Base-by-base conservation (phyloP, 1,139 yeast genomes). In the Groenewaldozyma sp. region DNA sequence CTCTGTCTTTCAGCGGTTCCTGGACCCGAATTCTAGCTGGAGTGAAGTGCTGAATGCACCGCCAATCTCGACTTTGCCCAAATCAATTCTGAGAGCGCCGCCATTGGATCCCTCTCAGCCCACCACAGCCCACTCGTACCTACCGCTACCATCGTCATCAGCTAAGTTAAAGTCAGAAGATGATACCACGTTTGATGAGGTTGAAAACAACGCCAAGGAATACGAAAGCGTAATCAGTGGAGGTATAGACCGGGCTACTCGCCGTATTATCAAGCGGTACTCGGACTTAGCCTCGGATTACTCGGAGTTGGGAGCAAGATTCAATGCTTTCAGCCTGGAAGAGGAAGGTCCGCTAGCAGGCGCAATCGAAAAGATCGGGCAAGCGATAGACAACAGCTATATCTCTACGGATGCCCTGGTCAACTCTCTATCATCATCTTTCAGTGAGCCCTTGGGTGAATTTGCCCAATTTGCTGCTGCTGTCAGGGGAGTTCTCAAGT, bases 11-110 rank as follows among this genome's bases (percentile, higher is more conserved):
- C 72, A 76, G 29, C 77, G 81, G 55, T 88, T 88, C 55, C 62
- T 88, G 46, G 94, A 87, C 55, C 94, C 96, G 4, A 80, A 81
- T 49, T 76, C 83, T 3, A 79, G 79, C 52, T 88, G 94, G 94
- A 55, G 58, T 42, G 75, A 72, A 50, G 73, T 74, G 2, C 54
- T 73, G 37, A 62, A 62, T 35, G 58, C 74, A 54, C 82, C 86
- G 49, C 82, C 73, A 58, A 78, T 58, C 61, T 75, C 71, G 2
- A 58, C 65, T 21, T 53, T 75, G 35, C 79, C 81, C 2, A 54
- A 76, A 52, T 59, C 76, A 63, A 53, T 78, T 56, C 60, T 69
- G 17, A 58, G 68, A 29, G 78, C 76, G 9, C 76, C 78, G 10
- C 80, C 80, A 4, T 46, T 70, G 33, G 67, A 73, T 49, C 76